Evolutionary conservation across 805 yeast species (phyloP).

Genomic region (Barnettozyma californica): DNA sequence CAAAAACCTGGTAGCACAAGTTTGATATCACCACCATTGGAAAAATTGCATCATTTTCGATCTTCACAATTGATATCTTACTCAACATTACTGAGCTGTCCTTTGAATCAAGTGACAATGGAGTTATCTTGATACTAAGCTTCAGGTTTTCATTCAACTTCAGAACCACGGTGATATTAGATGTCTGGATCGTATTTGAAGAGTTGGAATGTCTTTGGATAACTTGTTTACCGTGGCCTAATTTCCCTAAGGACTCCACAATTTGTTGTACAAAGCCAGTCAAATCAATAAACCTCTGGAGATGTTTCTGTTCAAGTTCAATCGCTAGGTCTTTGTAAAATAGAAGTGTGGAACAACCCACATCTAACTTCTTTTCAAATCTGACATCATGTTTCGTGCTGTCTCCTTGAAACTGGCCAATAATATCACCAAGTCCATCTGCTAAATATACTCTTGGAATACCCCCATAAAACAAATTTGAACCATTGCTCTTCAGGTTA

Average conservation of each 20-base stretch:
- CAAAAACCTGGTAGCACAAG: constrained; percentile 12
- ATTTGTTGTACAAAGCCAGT: constrained; percentile 24
- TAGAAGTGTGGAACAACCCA: constrained; percentile 35
- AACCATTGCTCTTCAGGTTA: constrained; percentile 39
- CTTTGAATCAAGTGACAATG: constrained; percentile 38
- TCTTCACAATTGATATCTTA: constrained; percentile 24
- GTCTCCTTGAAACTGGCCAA: constrained; percentile 27
- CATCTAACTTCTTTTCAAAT: constrained; percentile 39
- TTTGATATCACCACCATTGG: constrained; percentile 20
- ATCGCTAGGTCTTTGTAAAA: constrained; percentile 37
- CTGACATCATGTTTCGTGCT: constrained; percentile 42
- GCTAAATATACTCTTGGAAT: constrained; percentile 29
- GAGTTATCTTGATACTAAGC: constrained; percentile 32
- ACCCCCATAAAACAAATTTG: constrained; percentile 43
- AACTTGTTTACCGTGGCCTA: constrained; percentile 8
- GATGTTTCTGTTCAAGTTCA: constrained; percentile 11
- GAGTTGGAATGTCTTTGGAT: background rate
- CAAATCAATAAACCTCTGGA: constrained; percentile 29
- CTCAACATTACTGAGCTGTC: constrained; percentile 30
- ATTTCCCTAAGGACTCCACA: constrained; percentile 16
- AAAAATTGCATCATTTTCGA: constrained; percentile 14
- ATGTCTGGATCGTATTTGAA: constrained; percentile 18
- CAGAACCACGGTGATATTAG: constrained; percentile 12
- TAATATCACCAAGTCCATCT: constrained; percentile 14
- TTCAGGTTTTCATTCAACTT: constrained; percentile 2